Evolutionary conservation across 2,329 filamentous ascomycete genomes (phyloP).

Genomic region (Trichoderma simmonsii): DNA sequence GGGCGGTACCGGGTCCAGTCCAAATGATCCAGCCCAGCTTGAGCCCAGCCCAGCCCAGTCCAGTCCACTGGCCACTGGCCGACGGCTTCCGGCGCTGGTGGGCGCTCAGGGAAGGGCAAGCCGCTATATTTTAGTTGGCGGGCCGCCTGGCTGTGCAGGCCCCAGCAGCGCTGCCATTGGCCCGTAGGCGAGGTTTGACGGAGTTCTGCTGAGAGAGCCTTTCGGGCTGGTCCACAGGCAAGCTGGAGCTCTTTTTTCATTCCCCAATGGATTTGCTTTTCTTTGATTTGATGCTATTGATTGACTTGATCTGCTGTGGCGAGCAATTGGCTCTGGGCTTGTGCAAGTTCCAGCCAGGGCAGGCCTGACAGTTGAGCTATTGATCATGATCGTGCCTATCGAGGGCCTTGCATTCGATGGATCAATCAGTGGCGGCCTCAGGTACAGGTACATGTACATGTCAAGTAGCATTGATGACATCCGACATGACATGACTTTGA

Average conservation of each 20-base stretch:
- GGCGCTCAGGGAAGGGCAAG: conserved; percentile 3
- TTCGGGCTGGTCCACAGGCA: neutral
- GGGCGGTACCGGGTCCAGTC: neutral
- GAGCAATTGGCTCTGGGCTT: neutral
- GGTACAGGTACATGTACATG: neutral
- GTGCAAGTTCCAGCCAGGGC: too few species aligned
- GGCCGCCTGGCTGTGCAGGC: conserved; percentile 21
- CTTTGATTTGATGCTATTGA: neutral
- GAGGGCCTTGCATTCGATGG: neutral
- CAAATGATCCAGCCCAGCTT: too few species aligned
- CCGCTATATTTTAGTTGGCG: conserved; percentile 17
- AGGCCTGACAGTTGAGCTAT: neutral
- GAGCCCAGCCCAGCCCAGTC: too few species aligned
- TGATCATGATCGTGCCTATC: neutral
- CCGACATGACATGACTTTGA: neutral
- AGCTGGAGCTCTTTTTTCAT: neutral
- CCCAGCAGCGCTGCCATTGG: conserved; percentile 27
- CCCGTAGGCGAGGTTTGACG: conserved; percentile 25
- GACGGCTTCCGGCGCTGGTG: neutral
- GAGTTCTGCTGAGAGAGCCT: neutral
- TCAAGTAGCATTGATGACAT: neutral
- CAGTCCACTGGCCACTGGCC: neutral
- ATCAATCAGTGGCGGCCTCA: neutral
- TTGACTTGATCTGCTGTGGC: neutral
- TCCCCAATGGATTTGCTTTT: neutral